A percentile compares a stretch with the other conserved stretches of the same genome.
phyloP scores from a whole-genome alignment of 164 flowering plant genomes.

The Vitis labrusca region DNA sequence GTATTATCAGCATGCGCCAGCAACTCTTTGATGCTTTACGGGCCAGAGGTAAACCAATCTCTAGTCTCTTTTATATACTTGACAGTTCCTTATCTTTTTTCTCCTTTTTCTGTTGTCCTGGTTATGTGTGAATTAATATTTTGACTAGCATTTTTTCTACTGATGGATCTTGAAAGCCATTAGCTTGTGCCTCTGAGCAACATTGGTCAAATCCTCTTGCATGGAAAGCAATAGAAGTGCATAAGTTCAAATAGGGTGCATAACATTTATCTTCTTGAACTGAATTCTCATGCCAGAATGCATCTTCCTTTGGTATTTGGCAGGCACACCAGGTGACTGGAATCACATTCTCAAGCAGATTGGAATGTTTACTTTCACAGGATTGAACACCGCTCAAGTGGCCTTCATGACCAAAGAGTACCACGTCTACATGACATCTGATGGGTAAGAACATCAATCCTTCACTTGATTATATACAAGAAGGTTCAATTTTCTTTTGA shows the following conservation, averaged over 20 bases:
- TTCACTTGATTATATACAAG: neutral
- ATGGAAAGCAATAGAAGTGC: too few relatives aligned
- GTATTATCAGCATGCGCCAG: slow-evolving; percentile 91
- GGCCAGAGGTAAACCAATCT: slow-evolving; percentile 53
- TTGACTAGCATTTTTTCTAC: too few relatives aligned
- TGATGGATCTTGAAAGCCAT: too few relatives aligned
- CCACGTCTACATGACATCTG: slow-evolving; percentile 98
- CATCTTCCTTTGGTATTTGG: slow-evolving; percentile 5
- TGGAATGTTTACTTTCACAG: slow-evolving; percentile 99
- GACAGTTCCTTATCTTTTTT: neutral
- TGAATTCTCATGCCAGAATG: neutral
- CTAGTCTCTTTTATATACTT: neutral
- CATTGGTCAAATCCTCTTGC: too few relatives aligned
- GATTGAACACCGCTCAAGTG: slow-evolving; percentile 83
- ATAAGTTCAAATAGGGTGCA: too few relatives aligned
- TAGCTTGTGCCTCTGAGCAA: too few relatives aligned
- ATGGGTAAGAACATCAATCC: slow-evolving; percentile 60
- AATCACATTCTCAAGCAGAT: slow-evolving; percentile 98
- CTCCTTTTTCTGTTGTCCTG: neutral
- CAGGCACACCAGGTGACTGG: slow-evolving; percentile 99
- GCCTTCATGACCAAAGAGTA: slow-evolving; percentile 90
- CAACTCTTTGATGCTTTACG: slow-evolving; percentile 77
- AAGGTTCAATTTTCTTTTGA: neutral
- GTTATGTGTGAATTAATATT: neutral
- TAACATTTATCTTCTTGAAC: neutral